These are phyloP conservation scores for Metschnikowia lunata DNA, from an alignment of 805 yeast species.

Conservation along the genomic window DNA sequence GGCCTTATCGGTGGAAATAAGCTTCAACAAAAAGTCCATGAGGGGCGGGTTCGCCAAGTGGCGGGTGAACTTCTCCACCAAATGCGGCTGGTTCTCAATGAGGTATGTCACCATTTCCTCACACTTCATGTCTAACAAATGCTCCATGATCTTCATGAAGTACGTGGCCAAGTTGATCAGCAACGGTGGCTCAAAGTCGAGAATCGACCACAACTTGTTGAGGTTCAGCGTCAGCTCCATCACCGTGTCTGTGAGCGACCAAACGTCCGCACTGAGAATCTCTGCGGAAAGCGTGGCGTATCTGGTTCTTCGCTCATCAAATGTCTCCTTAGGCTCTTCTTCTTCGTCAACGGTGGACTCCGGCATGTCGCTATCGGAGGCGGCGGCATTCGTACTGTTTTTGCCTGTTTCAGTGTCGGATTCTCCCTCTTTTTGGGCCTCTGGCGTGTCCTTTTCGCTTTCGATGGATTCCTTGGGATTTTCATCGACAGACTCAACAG, in stretches of 20 bases:
- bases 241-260: constrained; percentile 89
- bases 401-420: constrained; percentile 18
- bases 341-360: constrained; percentile 7
- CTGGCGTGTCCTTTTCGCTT: neutral
- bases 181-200: constrained; percentile 60
- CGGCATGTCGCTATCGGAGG: constrained; percentile 3
- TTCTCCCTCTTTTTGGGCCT: neutral
- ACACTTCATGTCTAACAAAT: constrained; percentile 44
- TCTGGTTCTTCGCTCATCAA: constrained; percentile 32
- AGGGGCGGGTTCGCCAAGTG: constrained; percentile 44
- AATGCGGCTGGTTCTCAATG: constrained; percentile 38
- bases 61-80: constrained; percentile 40
- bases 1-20: constrained; percentile 44
- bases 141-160: constrained; percentile 44
- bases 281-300: constrained; percentile 66
- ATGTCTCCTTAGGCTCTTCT: constrained; percentile 14
- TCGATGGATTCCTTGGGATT: neutral
- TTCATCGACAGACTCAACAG: neutral
- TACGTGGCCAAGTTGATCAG: constrained; percentile 78
- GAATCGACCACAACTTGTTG: constrained; percentile 71
- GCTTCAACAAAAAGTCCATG: constrained; percentile 42
- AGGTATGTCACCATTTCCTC: constrained; percentile 44
- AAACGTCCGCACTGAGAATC: constrained; percentile 83
- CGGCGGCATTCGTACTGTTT: neutral
- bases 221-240: constrained; percentile 68